Percentiles rank a stretch among this genome's conserved stretches.
Conservation (phyloP, 768 basidiomycete genomes). For the Leccinum pellstonianum region DNA sequence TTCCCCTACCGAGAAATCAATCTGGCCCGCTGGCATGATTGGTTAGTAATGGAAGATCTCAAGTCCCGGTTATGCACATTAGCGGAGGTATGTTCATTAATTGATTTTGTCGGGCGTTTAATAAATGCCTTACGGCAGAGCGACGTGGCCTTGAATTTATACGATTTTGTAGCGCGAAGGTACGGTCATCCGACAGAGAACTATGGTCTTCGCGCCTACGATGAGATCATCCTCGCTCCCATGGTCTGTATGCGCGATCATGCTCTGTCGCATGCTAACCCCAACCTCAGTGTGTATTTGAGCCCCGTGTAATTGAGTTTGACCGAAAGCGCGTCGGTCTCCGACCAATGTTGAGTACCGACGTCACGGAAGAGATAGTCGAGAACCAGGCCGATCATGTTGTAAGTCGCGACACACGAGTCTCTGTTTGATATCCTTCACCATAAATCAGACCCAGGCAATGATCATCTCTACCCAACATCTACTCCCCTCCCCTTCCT, state of each 20-base stretch:
- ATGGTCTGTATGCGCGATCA: slow-evolving; percentile 58
- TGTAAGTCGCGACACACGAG: slow-evolving; percentile 33
- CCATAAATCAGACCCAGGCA: slow-evolving; percentile 68
- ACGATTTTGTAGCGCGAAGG: slow-evolving; percentile 83
- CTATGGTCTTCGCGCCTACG: slow-evolving; percentile 87
- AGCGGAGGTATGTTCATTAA: slow-evolving; percentile 62
- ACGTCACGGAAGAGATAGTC: slow-evolving; percentile 76
- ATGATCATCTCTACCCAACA: slow-evolving; percentile 92
- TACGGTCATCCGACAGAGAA: slow-evolving; percentile 79
- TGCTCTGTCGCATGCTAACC: background rate
- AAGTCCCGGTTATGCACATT: slow-evolving; percentile 84
- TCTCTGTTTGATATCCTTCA: slow-evolving; percentile 4
- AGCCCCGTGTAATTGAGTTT: slow-evolving; percentile 91
- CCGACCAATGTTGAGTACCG: slow-evolving; percentile 47
- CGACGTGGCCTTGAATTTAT: slow-evolving; percentile 86
- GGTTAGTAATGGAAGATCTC: slow-evolving; percentile 88
- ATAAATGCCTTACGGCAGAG: slow-evolving; percentile 45
- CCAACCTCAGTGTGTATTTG: slow-evolving; percentile 74
- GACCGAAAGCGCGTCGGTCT: slow-evolving; percentile 64
- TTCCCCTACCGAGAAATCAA: slow-evolving; percentile 90
- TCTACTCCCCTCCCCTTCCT: slow-evolving; percentile 46
- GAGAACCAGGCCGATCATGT: slow-evolving; percentile 53
- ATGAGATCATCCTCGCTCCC: slow-evolving; percentile 92
- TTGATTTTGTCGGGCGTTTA: background rate
- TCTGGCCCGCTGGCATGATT: slow-evolving; percentile 76